Conservation (phyloP, 345 rosid species). For the Excoecaria agallocha region DNA sequence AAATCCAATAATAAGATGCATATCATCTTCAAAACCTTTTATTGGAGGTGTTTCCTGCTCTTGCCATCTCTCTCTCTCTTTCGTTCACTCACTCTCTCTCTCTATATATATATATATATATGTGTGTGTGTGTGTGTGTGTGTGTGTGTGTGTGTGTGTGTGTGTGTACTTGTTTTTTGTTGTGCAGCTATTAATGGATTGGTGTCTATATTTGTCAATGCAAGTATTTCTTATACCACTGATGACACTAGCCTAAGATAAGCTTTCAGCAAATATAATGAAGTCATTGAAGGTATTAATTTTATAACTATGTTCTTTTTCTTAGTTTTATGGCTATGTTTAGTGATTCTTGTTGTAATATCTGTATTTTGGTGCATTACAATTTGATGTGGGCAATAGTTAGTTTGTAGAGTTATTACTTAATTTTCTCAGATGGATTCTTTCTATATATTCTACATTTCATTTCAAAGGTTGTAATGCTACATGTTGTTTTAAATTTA, state of each 20-base stretch:
- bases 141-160: too few relatives aligned
- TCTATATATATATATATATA: too few relatives aligned
- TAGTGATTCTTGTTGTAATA: background rate
- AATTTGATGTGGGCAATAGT: background rate
- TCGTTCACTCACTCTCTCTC: too few relatives aligned
- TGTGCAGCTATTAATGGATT: background rate
- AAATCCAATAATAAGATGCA: conserved; percentile 65
- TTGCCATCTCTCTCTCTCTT: background rate
- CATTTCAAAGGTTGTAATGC: background rate
- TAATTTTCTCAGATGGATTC: background rate
- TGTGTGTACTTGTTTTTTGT: background rate
- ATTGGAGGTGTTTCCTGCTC: conserved; percentile 84
- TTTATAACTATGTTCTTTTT: conserved; percentile 1
- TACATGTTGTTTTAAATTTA: background rate
- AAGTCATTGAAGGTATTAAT: conserved; percentile 64
- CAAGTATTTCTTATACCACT: conserved; percentile 69
- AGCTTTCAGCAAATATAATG: conserved; percentile 74
- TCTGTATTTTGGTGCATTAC: too few relatives aligned
- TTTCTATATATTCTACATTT: background rate
- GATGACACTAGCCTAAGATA: conserved; percentile 66
- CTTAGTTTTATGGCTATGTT: background rate
- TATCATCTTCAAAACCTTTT: conserved; percentile 78
- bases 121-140: background rate
- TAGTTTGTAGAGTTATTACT: background rate
- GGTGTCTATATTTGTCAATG: background rate